phyloP scores from a whole-genome alignment of 441 rosid genomes.

The Brassica hybrid region DNA sequence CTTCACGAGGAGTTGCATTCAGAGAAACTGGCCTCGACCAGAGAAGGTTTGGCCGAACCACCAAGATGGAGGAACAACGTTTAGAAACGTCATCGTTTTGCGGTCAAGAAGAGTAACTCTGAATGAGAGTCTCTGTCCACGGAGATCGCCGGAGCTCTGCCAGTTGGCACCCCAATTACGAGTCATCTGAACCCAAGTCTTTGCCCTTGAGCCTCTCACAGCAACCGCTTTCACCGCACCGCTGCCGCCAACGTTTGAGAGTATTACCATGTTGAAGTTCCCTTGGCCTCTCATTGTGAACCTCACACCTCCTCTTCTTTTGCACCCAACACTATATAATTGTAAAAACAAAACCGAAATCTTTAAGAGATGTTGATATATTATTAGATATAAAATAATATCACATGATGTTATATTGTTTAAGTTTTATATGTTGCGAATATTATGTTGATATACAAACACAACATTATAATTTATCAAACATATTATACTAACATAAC shows the following conservation, averaged over 20 bases:
- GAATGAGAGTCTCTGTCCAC: conserved; percentile 63
- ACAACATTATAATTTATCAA: neutral
- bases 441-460: neutral
- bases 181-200: conserved; percentile 62
- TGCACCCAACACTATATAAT: conserved; percentile 64
- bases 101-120: conserved; percentile 64
- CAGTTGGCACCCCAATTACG: conserved; percentile 87
- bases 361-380: neutral
- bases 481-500: neutral
- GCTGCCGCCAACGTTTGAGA: conserved; percentile 78
- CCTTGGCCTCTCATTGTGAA: conserved; percentile 83
- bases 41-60: conserved; percentile 81
- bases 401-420: neutral
- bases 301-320: conserved; percentile 76
- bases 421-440: neutral
- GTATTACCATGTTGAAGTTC: conserved; percentile 73
- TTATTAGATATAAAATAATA: too few species aligned
- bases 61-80: conserved; percentile 74
- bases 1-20: conserved; percentile 1
- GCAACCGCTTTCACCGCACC: conserved; percentile 70
- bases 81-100: conserved; percentile 53
- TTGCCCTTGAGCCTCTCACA: conserved; percentile 62
- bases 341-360: neutral
- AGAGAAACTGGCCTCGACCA: conserved; percentile 58
- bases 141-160: conserved; percentile 67